phyloP scores from a whole-genome alignment of 1,139 yeast species.

The Hanseniaspora sp. region DNA sequence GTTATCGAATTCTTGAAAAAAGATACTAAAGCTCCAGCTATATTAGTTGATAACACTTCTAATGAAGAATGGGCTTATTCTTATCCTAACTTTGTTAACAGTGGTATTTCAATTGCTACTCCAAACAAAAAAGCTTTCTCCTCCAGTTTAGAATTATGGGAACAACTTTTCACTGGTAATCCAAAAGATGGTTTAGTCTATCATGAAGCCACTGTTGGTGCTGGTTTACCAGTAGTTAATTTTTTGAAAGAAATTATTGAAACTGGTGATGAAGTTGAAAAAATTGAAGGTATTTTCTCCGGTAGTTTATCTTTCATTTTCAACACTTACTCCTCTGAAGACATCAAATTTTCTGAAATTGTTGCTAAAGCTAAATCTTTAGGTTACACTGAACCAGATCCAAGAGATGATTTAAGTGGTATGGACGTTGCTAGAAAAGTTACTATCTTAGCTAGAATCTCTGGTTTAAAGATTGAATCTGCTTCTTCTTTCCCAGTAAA shows the following conservation, averaged over 20 bases:
- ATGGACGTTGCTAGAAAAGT: conserved; percentile 97
- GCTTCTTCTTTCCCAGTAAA: conserved; percentile 94
- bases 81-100: conserved; percentile 62
- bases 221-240: conserved; percentile 88
- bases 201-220: conserved; percentile 99
- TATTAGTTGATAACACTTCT: conserved; percentile 89
- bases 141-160: conserved; percentile 65
- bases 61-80: conserved; percentile 61
- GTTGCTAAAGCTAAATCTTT: conserved; percentile 76
- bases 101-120: conserved; percentile 87
- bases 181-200: conserved; percentile 62
- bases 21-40: conserved; percentile 48
- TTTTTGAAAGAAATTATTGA: conserved; percentile 75
- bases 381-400: conserved; percentile 98
- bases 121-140: conserved; percentile 98
- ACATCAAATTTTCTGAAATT: conserved; percentile 74
- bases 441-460: conserved; percentile 82
- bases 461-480: conserved; percentile 77
- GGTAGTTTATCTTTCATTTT: conserved; percentile 95
- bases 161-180: conserved; percentile 50
- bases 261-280: conserved; percentile 85
- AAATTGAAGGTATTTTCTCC: conserved; percentile 90
- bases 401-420: conserved; percentile 96
- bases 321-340: conserved; percentile 74
- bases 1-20: conserved; percentile 52